phyloP scores from a whole-genome alignment of 2,329 filamentous ascomycete species.

The Penicillium sp. region DNA sequence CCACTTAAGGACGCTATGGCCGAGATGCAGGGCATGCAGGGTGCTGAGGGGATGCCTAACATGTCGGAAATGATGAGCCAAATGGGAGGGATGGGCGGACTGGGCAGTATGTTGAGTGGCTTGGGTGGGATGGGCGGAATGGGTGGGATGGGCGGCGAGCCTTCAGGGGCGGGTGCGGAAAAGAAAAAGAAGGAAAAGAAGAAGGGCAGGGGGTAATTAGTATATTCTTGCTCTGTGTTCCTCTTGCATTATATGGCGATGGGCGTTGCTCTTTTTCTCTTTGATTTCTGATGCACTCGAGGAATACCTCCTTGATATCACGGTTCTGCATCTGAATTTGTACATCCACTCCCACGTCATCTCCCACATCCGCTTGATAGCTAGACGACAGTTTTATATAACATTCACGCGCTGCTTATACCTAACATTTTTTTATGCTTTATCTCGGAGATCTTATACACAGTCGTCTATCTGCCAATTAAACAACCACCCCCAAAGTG shows the following conservation, averaged over 20 bases:
- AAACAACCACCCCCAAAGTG: not conserved
- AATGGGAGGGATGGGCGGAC: slow-evolving; percentile 47
- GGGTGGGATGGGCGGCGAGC: slow-evolving; percentile 38
- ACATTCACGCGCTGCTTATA: not conserved
- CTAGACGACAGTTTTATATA: not conserved
- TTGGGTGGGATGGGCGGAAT: slow-evolving; percentile 2
- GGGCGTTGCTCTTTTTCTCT: slow-evolving; percentile 30
- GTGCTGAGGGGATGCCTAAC: slow-evolving; percentile 49
- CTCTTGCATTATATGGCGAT: slow-evolving; percentile 42
- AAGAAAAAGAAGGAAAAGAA: slow-evolving; percentile 54
- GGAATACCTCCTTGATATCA: slow-evolving; percentile 11
- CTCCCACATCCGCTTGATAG: not conserved
- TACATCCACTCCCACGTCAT: slow-evolving; percentile 1
- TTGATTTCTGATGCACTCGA: slow-evolving; percentile 9
- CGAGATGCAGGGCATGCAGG: slow-evolving; percentile 67
- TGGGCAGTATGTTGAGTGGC: slow-evolving; percentile 36
- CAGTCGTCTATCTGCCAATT: not conserved
- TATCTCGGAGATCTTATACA: not conserved
- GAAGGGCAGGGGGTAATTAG: slow-evolving; percentile 43
- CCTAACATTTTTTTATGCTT: not conserved
- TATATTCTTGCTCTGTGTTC: slow-evolving; percentile 20
- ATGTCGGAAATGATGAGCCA: slow-evolving; percentile 41
- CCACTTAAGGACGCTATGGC: slow-evolving; percentile 96
- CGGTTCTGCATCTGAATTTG: slow-evolving; percentile 3
- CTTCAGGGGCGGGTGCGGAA: slow-evolving; percentile 29